A percentile compares a stretch with the other conserved stretches of the same genome.
Evolutionary conservation across 2,329 filamentous ascomycete species (phyloP).

Genomic region (Monosporascus sp.): DNA sequence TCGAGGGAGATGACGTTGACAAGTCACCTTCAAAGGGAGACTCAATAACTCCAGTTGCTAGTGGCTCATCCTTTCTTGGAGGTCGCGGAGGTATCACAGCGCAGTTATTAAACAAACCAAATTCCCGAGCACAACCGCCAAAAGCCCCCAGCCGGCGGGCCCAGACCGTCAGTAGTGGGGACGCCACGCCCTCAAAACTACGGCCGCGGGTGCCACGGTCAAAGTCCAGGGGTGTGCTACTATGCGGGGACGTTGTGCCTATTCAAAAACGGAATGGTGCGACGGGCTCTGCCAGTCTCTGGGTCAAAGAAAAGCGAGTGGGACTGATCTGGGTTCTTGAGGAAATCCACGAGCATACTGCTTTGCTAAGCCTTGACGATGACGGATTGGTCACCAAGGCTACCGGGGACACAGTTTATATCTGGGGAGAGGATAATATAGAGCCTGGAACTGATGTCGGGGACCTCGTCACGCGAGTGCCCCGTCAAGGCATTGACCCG

Average conservation of each 20-base stretch:
- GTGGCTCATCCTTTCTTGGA: conserved; percentile 56
- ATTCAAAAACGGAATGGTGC: conserved; percentile 94
- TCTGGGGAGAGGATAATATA: conserved; percentile 73
- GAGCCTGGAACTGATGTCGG: conserved; percentile 68
- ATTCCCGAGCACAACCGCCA: conserved; percentile 49
- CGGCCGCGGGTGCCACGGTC: conserved; percentile 43
- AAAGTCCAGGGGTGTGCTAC: conserved; percentile 80
- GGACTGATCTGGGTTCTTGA: conserved; percentile 97
- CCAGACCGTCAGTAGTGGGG: conserved; percentile 57
- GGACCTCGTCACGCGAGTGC: conserved; percentile 74
- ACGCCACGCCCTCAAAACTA: conserved; percentile 50
- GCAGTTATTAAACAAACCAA: conserved; percentile 78
- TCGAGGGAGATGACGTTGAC: conserved; percentile 44
- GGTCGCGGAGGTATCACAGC: conserved; percentile 76
- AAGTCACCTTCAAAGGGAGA: conserved; percentile 33
- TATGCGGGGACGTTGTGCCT: conserved; percentile 96
- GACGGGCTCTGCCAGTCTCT: conserved; percentile 87
- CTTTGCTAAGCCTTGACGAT: conserved; percentile 69
- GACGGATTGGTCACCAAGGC: conserved; percentile 67
- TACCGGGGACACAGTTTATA: conserved; percentile 71
- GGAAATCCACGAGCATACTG: conserved; percentile 93
- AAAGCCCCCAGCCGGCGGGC: conserved; percentile 54
- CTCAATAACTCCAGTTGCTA: conserved; percentile 33
- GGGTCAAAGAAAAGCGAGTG: conserved; percentile 96
- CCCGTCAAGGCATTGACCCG: conserved; percentile 66